Conservation (phyloP, 139 green algal species). For the Chlamydomonas incerta region DNA sequence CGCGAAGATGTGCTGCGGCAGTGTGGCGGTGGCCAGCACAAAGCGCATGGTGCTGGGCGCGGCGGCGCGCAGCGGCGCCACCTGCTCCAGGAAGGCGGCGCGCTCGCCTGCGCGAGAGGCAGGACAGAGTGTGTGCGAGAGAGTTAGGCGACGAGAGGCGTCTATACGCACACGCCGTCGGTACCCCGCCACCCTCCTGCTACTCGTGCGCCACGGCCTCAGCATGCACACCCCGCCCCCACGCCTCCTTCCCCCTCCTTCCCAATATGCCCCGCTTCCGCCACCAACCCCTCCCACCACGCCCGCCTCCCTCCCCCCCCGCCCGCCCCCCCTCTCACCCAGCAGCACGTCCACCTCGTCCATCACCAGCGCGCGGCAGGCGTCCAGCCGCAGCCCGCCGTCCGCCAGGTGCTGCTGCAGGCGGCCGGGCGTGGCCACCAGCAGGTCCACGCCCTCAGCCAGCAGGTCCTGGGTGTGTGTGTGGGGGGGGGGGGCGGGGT, state of each 20-base stretch:
- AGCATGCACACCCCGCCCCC: too few relatives aligned
- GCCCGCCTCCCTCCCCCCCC: background rate
- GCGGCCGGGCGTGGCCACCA: slow-evolving; percentile 84
- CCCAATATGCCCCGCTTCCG: background rate
- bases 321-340: slow-evolving; percentile 59
- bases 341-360: slow-evolving; percentile 94
- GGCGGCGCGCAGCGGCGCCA: slow-evolving; percentile 67
- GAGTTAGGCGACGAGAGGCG: too few relatives aligned
- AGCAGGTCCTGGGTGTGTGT: slow-evolving; percentile 1
- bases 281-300: too few relatives aligned
- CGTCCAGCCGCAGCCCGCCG: slow-evolving; percentile 65
- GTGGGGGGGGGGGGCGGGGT: background rate
- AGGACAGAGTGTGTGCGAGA: too few relatives aligned
- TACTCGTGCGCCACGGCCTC: too few relatives aligned
- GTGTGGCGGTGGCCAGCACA: slow-evolving; percentile 87
- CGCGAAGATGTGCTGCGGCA: slow-evolving; percentile 76
- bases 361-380: slow-evolving; percentile 74
- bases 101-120: slow-evolving; percentile 56
- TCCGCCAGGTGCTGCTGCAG: slow-evolving; percentile 65
- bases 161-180: too few relatives aligned
- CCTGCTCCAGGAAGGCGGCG: slow-evolving; percentile 71
- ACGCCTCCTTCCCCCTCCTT: background rate
- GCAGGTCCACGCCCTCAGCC: slow-evolving; percentile 79
- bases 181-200: too few relatives aligned
- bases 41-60: slow-evolving; percentile 57